These are phyloP conservation scores for Apiospora pterosperma DNA, from an alignment of 2,329 filamentous ascomycete genomes.

Conservation along the genomic window DNA sequence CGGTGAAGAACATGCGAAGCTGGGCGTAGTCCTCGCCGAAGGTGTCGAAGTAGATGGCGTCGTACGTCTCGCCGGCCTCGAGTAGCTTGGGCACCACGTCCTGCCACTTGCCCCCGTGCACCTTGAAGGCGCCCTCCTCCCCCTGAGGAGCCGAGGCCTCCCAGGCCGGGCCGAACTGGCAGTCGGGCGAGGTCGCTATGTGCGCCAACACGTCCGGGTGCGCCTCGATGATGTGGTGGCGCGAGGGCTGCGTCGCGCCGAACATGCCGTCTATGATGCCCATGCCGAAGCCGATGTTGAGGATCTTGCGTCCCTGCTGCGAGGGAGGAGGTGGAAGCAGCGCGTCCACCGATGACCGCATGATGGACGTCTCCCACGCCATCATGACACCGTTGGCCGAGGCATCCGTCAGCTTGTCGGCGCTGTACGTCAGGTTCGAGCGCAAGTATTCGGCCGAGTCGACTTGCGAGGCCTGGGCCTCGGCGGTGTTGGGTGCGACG, in stretches of 20 bases:
- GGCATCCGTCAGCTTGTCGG: conserved; percentile 67
- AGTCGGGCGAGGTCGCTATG: conserved; percentile 41
- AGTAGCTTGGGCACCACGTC: conserved; percentile 69
- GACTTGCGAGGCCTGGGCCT: conserved; percentile 42
- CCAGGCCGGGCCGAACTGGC: conserved; percentile 54
- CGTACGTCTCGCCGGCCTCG: conserved; percentile 66
- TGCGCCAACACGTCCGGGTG: conserved; percentile 73
- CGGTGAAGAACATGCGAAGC: conserved; percentile 82
- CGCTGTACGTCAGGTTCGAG: conserved; percentile 61
- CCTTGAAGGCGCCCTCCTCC: conserved; percentile 62
- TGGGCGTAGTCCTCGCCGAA: conserved; percentile 92
- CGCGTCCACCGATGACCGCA: conserved; percentile 70
- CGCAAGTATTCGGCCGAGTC: conserved; percentile 67
- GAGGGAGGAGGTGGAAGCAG: conserved; percentile 40
- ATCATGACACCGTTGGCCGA: conserved; percentile 88
- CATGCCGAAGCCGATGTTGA: conserved; percentile 91
- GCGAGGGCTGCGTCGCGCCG: conserved; percentile 60
- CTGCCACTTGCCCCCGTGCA: conserved; percentile 78
- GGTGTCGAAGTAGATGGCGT: conserved; percentile 95
- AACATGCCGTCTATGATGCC: conserved; percentile 82
- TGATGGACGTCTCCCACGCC: conserved; percentile 86
- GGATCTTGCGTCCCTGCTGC: conserved; percentile 59
- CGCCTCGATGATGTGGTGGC: conserved; percentile 84
- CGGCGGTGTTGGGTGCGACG: conserved; percentile 25
- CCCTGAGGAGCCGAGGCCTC: conserved; percentile 49